Evolutionary conservation across 2,329 filamentous ascomycete genomes (phyloP).

Genomic region (Cytospora mali): DNA sequence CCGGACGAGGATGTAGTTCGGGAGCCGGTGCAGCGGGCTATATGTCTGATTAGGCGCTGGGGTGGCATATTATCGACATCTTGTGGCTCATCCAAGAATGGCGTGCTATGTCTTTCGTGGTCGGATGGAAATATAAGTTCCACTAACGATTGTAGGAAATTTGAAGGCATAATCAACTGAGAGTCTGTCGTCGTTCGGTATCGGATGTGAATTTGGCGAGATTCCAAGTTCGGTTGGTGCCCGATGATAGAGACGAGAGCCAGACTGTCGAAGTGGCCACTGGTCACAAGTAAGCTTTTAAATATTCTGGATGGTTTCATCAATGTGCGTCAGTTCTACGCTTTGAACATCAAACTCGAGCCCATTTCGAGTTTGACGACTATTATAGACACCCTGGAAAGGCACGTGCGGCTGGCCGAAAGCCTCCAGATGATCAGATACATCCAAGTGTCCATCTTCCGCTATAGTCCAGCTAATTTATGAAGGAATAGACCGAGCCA

Average conservation of each 20-base stretch:
- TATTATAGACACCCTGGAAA: not conserved
- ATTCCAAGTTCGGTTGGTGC: not conserved
- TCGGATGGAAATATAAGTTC: not conserved
- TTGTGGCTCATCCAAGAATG: not conserved
- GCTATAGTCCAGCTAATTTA: not conserved
- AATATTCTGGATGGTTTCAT: not conserved
- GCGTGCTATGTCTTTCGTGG: not conserved
- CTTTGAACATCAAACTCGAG: not conserved
- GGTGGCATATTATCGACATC: not conserved
- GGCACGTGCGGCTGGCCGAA: not conserved
- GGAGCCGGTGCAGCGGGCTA: not conserved
- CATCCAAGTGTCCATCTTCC: not conserved
- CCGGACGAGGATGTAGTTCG: not conserved
- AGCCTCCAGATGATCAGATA: not conserved
- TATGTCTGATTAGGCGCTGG: not conserved
- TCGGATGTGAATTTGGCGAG: no score
- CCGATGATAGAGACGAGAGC: not conserved
- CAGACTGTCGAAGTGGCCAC: not conserved
- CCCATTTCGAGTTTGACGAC: not conserved
- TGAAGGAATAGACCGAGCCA: not conserved
- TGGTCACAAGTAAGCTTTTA: no score
- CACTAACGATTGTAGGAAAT: not conserved
- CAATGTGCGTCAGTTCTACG: not conserved
- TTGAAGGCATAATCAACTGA: not conserved
- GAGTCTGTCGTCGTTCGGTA: no score